phyloP scores from a whole-genome alignment of 805 yeast species.

The Sugiyamaella boreocaroliniensis region DNA sequence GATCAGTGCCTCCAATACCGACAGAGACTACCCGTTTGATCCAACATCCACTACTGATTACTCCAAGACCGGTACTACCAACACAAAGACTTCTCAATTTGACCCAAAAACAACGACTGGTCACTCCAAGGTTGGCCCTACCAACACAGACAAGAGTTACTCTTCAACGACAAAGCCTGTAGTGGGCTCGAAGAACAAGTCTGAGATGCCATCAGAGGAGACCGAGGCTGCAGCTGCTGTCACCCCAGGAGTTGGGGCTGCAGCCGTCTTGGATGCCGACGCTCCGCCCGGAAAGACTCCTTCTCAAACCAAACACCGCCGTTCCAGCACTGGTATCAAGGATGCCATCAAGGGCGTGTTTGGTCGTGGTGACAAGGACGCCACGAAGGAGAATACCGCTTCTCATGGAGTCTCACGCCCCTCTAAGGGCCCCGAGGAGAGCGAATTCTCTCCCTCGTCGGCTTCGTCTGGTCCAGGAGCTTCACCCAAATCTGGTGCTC shows the following conservation, averaged over 20 bases:
- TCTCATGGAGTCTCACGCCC: too few species aligned
- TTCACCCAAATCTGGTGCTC: not conserved
- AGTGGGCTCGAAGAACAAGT: too few species aligned
- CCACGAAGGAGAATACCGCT: not conserved
- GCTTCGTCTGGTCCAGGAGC: not conserved
- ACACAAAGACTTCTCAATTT: not conserved
- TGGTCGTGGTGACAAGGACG: not conserved
- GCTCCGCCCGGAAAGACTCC: slow-evolving; percentile 3
- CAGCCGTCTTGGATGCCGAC: slow-evolving; percentile 4
- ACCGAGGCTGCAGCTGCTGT: not conserved
- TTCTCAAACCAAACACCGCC: not conserved
- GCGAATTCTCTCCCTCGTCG: not conserved
- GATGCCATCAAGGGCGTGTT: slow-evolving; percentile 10
- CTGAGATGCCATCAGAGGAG: too few species aligned
- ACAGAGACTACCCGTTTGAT: too few species aligned
- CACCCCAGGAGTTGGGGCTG: not conserved
- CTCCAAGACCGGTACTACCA: not conserved
- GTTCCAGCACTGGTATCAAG: not conserved
- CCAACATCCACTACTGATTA: too few species aligned
- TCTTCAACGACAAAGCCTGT: not conserved
- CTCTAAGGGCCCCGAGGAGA: too few species aligned
- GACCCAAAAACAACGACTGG: not conserved
- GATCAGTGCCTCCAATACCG: not conserved
- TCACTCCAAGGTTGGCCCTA: slow-evolving; percentile 5
- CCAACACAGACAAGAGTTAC: slow-evolving; percentile 4